Evolutionary conservation across 2,329 filamentous ascomycete genomes (phyloP).

Genomic region (Tolypocladium pustulatum): DNA sequence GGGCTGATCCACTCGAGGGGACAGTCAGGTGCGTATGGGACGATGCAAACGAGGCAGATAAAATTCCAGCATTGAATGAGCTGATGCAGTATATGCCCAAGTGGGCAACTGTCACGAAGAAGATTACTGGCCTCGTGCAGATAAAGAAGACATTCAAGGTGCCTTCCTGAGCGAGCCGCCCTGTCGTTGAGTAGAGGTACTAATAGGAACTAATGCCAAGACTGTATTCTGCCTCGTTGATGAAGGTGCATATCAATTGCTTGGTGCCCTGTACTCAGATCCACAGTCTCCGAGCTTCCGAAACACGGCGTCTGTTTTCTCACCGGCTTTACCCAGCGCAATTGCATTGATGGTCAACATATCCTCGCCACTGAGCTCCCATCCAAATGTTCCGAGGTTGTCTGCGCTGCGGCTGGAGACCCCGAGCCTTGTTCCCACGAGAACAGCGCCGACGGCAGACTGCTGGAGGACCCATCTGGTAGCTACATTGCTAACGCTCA

Average conservation of each 20-base stretch:
- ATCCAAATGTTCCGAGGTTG: neutral
- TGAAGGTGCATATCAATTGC: neutral
- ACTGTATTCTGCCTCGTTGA: neutral
- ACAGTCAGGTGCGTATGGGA: constrained; percentile 75
- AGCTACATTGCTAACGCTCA: neutral
- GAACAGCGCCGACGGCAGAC: neutral
- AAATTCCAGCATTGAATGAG: constrained; percentile 79
- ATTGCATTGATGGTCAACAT: neutral
- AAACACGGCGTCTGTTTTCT: neutral
- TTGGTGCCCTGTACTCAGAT: neutral
- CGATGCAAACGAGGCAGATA: constrained; percentile 62
- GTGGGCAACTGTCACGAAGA: constrained; percentile 73
- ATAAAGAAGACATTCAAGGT: constrained; percentile 59
- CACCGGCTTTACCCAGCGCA: neutral
- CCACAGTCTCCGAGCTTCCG: neutral
- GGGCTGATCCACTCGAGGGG: constrained; percentile 38
- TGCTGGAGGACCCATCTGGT: neutral
- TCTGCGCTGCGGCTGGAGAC: neutral
- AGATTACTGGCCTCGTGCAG: constrained; percentile 69
- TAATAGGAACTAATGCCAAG: neutral
- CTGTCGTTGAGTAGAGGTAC: neutral
- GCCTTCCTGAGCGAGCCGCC: constrained; percentile 15
- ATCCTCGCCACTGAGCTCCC: neutral
- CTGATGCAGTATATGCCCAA: constrained; percentile 62
- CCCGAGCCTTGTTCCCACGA: neutral